Base-by-base conservation (phyloP, 1,284 basidiomycete genomes). In the Pseudozyma sp. region DNA sequence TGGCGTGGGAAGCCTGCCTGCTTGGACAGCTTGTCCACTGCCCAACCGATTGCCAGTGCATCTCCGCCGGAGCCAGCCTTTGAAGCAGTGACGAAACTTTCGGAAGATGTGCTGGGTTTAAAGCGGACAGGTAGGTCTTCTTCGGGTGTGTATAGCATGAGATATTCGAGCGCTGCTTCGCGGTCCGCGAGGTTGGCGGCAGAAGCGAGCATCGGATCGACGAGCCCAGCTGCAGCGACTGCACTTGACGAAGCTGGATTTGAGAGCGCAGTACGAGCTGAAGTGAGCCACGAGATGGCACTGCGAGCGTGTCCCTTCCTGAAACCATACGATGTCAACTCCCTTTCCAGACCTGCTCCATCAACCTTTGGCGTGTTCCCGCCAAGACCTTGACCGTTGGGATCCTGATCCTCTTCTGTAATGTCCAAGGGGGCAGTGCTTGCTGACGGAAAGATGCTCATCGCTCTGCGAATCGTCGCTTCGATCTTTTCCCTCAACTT, bases 1-100 rank as follows among this genome's bases (percentile, higher is more conserved):
- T 91, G 89, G 1, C 89, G 86, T 8, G 94, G 94, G 87, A 91
- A 95, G 2, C 94, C 95, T 45, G 91, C 92, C 80, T 92, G 89
- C 81, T 93, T 94, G 59, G 91, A 88, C 2, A 93, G 90, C 79
- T 91, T 90, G 58, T 97, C 93, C 69, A 91, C 89, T 2, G 92
- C 86, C 95, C 95, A 97, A 14, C 92, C 89, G 59, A 87, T 88
- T 70, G 91, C 91, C 18, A 97, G 85, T 4, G 58, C 68, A 13
- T 83, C 79, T 63, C 91, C 89, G 38, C 89, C 89, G 16, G 85
- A 43, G 64, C 86, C 72, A 19, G 90, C 21, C 86, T 87, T 25
- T 88, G 89, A 38, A 87, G 77, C 71, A 1, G 81, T 91, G 52
- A 91, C 86, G 79, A 92, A 92, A 1, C 90, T 87, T 78, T 90